Base-by-base conservation (phyloP, 129 eudicot species). In the Tagetes patula region DNA sequence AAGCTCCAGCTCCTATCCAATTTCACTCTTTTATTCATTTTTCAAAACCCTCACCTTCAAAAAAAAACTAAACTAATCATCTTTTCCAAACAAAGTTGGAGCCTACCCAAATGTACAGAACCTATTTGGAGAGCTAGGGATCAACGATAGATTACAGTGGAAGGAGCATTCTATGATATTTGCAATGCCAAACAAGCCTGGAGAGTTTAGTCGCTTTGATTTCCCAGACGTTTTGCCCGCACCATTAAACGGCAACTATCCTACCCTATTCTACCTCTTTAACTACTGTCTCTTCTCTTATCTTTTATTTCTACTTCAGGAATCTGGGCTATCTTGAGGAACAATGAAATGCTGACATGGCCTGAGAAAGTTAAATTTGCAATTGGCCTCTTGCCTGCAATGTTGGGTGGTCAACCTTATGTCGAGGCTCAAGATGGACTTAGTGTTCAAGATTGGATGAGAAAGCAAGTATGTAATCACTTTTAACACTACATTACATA, bases 261-360 rank as follows among this genome's bases (percentile, higher is more conserved):
- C 3, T 64, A 55, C 42, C 38, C 43, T 49, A 39, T 3, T 7
- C 36, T 48, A n/a, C 4, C n/a, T 1, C 55, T 56, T 64, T 20
- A 20, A 20, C 27, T 20, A 20, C 27, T 20, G 27, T 20, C 27
- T 20, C 27, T 20, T 20, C 27, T 3, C 50, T 34, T 45, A 68
- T 56, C 14, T 20, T 27, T 67, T 64, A 50, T n/a, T 78, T 40
- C 39, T 45, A 31, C 82, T 60, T 67, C 84, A 95, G 99, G 99
- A 70, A 88, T 95, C 50, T 88, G 83, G 91, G 99, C 99, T 34
- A 95, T 95, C 76, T 80, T 95, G 75, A 95, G 77, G 91, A 95
- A 95, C 85, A 95, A 90, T 77, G 97, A 90, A 85, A 95, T 95
- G 99, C 90, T 95, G 68, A 88, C 99, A 6, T 95, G 99, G 99